Percentiles rank a stretch among this genome's conserved stretches.
Conservation (phyloP, 2,329 filamentous ascomycete genomes). For the Arthrobotrys pseudoclavata region DNA sequence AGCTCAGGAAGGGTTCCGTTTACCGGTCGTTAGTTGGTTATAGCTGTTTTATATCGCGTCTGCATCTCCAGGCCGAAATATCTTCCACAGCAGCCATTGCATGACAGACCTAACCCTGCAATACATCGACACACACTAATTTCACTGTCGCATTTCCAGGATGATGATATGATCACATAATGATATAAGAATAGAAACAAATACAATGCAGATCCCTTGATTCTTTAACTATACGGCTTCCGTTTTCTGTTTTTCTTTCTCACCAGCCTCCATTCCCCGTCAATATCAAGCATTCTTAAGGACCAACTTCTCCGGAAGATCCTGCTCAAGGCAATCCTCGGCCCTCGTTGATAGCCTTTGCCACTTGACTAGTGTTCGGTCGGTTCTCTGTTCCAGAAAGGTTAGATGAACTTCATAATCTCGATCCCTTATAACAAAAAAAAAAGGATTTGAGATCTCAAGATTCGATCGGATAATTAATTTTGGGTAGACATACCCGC, state of each 20-base stretch:
- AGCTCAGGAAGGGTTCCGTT: constrained; percentile 30
- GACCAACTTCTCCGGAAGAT: constrained; percentile 5
- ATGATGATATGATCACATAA: constrained; percentile 52
- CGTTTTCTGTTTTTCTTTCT: constrained; percentile 7
- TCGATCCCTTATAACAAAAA: background rate
- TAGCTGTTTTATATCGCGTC: constrained; percentile 6
- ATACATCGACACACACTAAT: constrained; percentile 5
- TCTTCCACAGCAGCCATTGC: background rate
- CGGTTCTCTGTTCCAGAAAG: constrained; percentile 70
- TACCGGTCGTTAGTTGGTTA: constrained; percentile 38
- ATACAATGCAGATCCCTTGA: constrained; percentile 15
- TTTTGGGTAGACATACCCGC: constrained; percentile 67
- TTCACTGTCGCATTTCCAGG: constrained; percentile 18
- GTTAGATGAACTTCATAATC: constrained; percentile 15
- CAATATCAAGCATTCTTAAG: constrained; percentile 28
- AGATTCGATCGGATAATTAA: constrained; percentile 18
- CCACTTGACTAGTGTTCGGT: constrained; percentile 72
- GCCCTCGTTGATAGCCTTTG: constrained; percentile 74
- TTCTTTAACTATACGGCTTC: constrained; percentile 13
- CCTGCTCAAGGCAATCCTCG: constrained; percentile 69
- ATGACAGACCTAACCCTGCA: constrained; percentile 14
- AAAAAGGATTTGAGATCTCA: background rate
- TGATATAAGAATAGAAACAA: constrained; percentile 57
- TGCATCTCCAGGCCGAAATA: constrained; percentile 1
- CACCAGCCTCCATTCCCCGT: constrained; percentile 5